Percentiles rank a stretch among this genome's conserved stretches.
Evolutionary conservation across 768 basidiomycete species (phyloP).

Genomic region (Podaxis pistillaris): DNA sequence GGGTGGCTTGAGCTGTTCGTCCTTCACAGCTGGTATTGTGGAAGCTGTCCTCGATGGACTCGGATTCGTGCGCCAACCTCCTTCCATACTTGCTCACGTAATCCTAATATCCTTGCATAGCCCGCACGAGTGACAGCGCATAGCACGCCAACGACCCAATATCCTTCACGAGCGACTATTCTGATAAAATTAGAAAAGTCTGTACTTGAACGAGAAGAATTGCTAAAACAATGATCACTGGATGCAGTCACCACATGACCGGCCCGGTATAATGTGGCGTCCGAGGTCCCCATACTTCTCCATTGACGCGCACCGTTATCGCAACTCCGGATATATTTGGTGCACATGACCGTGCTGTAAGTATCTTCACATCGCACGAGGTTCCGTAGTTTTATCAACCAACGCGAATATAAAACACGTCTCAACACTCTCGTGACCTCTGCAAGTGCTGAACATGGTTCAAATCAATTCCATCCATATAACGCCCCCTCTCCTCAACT

Average conservation of each 20-base stretch:
- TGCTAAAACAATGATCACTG: conserved; percentile 58
- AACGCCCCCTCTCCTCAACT: conserved; percentile 69
- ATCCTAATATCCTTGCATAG: conserved; percentile 39
- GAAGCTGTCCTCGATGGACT: conserved; percentile 95
- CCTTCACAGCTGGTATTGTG: conserved; percentile 94
- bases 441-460: conserved; percentile 42
- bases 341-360: conserved; percentile 5
- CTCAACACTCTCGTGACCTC: neutral
- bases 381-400: neutral
- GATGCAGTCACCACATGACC: neutral
- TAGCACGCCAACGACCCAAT: conserved; percentile 79
- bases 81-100: neutral
- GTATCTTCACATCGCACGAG: neutral
- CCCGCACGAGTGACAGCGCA: conserved; percentile 97
- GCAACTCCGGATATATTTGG: neutral
- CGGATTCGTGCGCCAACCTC: conserved; percentile 70
- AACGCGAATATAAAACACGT: neutral
- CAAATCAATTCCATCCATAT: conserved; percentile 54
- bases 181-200: conserved; percentile 94
- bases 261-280: neutral
- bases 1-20: conserved; percentile 93
- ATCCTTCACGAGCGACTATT: conserved; percentile 88
- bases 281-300: conserved; percentile 2
- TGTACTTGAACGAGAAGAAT: conserved; percentile 91
- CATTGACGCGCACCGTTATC: neutral